Evolutionary conservation across 805 yeast species (phyloP), one percentile per base, ranked within the genome.

Genomic region (Cephaloascus albidus): DNA sequence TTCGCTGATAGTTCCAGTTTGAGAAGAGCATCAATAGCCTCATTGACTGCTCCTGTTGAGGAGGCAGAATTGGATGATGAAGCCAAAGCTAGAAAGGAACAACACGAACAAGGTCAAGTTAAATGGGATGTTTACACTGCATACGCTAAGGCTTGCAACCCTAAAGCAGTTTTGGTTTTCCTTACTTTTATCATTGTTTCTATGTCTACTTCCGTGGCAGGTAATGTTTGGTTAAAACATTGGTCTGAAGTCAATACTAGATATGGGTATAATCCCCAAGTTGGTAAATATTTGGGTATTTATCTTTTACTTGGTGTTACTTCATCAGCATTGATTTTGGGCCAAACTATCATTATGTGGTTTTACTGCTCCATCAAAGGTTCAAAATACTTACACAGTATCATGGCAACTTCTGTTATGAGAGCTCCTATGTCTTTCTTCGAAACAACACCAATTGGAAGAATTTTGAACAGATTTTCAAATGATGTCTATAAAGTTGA

Each of bases 361-460:
- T 73, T 87, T 23, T 78, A 68, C 60, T 86, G 95, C 57, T 77
- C 95, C 2, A 83, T 90, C 51, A 76, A 76, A 40, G 95, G 93
- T 6, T 90, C 97, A 8, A 77, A 66, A 42, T 72, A 67, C 40
- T 65, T 87, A 43, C 97, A 89, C 58, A 72, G 79, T 44, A 60
- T 63, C 15, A 87, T 89, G 96, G 78, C 89, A 3, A 36, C 43
- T 10, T 51, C 63, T 40, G 93, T 89, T 12, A 60, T 90, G 43
- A 72, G 89, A 47, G 93, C 96, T 0, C 97, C 97, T 45, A 90
- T 89, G 97, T 74, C 86, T 26, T 89, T 90, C 58, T 89, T 89
- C 54, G 97, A 89, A 60, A 87, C 96, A 2, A 89, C 97, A 0
- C 97, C 97, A 40, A 79, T 88, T 46, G 97, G 97, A 30, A 75